Percentiles rank a stretch among this genome's conserved stretches.
These are phyloP conservation scores for Hyparrhenia diplandra DNA, from an alignment of 176 grass and related monocot species.

Conservation along the genomic window DNA sequence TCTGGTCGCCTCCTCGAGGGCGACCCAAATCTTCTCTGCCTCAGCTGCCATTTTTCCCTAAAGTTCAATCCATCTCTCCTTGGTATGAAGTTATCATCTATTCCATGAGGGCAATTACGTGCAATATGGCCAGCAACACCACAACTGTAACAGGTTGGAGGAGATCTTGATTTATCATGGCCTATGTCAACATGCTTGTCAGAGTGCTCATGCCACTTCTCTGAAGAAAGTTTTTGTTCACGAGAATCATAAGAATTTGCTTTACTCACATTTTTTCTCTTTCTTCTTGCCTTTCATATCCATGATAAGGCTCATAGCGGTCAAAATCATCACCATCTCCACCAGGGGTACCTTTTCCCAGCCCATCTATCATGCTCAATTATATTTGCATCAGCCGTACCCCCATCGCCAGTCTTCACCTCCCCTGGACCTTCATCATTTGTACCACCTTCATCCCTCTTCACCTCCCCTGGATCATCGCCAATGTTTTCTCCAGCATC, in stretches of 20 bases:
- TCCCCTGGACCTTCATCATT: slow-evolving; percentile 4
- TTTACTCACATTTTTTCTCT: slow-evolving; percentile 23
- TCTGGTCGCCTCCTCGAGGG: slow-evolving; percentile 20
- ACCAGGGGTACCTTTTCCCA: slow-evolving; percentile 28
- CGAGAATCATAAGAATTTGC: slow-evolving; percentile 19
- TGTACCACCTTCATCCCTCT: slow-evolving; percentile 23
- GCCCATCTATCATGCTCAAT: slow-evolving; percentile 56
- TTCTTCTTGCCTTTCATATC: slow-evolving; percentile 37
- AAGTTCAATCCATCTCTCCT: slow-evolving; percentile 34
- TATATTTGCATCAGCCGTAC: slow-evolving; percentile 14
- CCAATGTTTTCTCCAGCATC: slow-evolving; percentile 16
- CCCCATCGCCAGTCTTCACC: slow-evolving; percentile 15
- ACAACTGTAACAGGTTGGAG: slow-evolving; percentile 43
- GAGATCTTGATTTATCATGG: slow-evolving; percentile 36
- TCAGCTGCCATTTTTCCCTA: slow-evolving; percentile 17
- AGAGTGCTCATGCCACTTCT: slow-evolving; percentile 24
- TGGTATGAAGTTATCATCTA: slow-evolving; percentile 18
- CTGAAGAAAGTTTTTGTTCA: slow-evolving; percentile 6
- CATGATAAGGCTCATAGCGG: slow-evolving; percentile 61
- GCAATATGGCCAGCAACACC: slow-evolving; percentile 27
- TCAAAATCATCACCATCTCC: slow-evolving; percentile 36
- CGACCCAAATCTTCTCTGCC: slow-evolving; percentile 25
- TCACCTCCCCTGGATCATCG: slow-evolving; percentile 11
- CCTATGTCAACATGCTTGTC: slow-evolving; percentile 13
- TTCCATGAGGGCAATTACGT: slow-evolving; percentile 18